Conservation (phyloP, 2,329 filamentous ascomycete species). For the Microthyrium microscopicum region DNA sequence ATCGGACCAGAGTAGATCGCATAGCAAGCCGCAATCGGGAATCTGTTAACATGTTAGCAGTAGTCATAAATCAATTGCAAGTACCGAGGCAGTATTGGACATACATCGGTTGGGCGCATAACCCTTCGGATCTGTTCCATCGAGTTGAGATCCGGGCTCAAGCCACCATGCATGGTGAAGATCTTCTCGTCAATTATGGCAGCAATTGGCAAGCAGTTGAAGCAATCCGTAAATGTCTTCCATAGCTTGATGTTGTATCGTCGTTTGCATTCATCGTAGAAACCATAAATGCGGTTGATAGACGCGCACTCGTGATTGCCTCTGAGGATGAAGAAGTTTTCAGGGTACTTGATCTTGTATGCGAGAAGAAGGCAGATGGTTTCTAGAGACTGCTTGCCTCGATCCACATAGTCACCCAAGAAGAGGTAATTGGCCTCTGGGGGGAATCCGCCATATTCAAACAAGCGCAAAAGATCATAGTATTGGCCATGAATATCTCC, state of each 20-base stretch:
- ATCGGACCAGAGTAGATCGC: conserved; percentile 96
- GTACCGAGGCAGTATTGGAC: conserved; percentile 22
- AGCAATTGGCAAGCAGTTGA: conserved; percentile 96
- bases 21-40: conserved; percentile 91
- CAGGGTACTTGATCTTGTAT: conserved; percentile 99
- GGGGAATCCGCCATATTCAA: conserved; percentile 96
- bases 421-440: conserved; percentile 99
- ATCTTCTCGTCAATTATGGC: conserved; percentile 99
- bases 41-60: conserved; percentile 43
- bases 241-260: conserved; percentile 98
- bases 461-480: conserved; percentile 90
- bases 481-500: conserved; percentile 99
- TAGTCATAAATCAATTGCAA: conserved; percentile 1
- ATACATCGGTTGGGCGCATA: conserved; percentile 96
- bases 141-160: conserved; percentile 93
- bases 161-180: conserved; percentile 97
- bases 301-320: conserved; percentile 98
- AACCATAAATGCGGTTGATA: conserved; percentile 98
- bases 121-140: conserved; percentile 99
- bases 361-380: conserved; percentile 92
- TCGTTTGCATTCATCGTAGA: conserved; percentile 99
- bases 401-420: conserved; percentile 95
- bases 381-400: conserved; percentile 97
- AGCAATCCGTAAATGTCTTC: conserved; percentile 99
- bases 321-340: conserved; percentile 98